phyloP scores from a whole-genome alignment of 345 rosid genomes.

The Salix purpurea region DNA sequence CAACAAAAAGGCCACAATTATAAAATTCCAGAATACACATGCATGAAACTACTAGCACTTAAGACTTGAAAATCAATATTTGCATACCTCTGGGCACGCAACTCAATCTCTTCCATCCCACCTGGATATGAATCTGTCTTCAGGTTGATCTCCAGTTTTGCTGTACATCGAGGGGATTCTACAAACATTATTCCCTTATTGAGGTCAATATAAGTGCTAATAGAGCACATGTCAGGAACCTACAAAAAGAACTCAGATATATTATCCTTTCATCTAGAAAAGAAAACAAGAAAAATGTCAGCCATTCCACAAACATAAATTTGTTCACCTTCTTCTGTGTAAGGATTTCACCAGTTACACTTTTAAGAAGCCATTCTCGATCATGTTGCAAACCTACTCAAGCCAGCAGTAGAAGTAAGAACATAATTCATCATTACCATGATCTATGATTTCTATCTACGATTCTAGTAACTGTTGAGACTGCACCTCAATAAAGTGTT shows the following conservation, averaged over 20 bases:
- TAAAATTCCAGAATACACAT: too few species aligned
- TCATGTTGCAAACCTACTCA: constrained; percentile 70
- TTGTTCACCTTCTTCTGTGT: constrained; percentile 77
- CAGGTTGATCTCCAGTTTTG: constrained; percentile 55
- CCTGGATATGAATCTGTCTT: constrained; percentile 34
- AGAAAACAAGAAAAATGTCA: neutral
- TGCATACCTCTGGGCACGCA: constrained; percentile 48
- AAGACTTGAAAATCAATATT: neutral
- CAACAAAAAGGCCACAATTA: neutral
- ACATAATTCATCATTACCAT: neutral
- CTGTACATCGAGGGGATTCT: constrained; percentile 54
- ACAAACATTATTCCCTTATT: constrained; percentile 49
- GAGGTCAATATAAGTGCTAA: constrained; percentile 66
- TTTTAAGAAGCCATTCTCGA: constrained; percentile 82
- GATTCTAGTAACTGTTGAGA: too few species aligned
- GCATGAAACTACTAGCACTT: too few species aligned
- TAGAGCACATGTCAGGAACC: constrained; percentile 87
- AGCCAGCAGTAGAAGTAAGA: constrained; percentile 1
- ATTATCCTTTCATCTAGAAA: constrained; percentile 8
- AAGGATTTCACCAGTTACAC: constrained; percentile 73
- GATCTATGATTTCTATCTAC: neutral
- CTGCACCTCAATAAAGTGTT: too few species aligned
- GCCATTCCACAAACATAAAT: constrained; percentile 7
- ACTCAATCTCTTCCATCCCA: constrained; percentile 41
- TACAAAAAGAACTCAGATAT: constrained; percentile 28